Evolutionary conservation across 192 early-diverging fungal species (phyloP), one percentile per base, ranked within the genome.

Genomic region (Thoreauomyces humboldtii): DNA sequence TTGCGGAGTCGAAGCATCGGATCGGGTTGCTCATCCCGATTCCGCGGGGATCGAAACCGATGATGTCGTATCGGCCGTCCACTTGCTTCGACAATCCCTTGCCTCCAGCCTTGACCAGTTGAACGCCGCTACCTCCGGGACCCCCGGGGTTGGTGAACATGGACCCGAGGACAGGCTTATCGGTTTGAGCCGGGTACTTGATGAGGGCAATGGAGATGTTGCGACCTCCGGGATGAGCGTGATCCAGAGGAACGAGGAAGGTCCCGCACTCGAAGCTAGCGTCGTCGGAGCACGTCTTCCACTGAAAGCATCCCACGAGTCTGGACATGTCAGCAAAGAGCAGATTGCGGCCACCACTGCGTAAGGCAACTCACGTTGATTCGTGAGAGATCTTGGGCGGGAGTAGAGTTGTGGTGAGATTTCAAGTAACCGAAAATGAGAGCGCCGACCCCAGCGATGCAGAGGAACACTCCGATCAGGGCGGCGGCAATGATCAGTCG

Each of bases 21-120:
- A 79, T 29, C 0, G 77, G 61, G 4, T 43, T 19, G 34, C 60
- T 69, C 22, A 61, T 36, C 4, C 68, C 73, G 24, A 75, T 57
- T 19, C 78, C 78, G 29, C 78, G 57, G 19, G 78, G 78, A 43
- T 80, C 78, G 54, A 68, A 74, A 5, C 69, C 69, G 54, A 80
- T 58, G 17, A 70, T 38, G 42, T 77, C 73, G 53, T 71, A 73
- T 14, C 53, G 24, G 9, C 70, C 60, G 48, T 59, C 71, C 37
- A 61, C 48, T 21, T 67, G 29, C 15, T 27, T 29, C 35, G 56
- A 48, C 33, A 77, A 41, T 7, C 21, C 35, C 24, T 41, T 25
- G 17, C 71, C 68, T 25, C 42, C 58, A 7, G 15, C 12, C 4
- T 47, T 7, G 22, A 71, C 65, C 4, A 73, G 17, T 21, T 48